phyloP scores from a whole-genome alignment of 805 yeast genomes.

The Schwanniomyces vanrijiae region DNA sequence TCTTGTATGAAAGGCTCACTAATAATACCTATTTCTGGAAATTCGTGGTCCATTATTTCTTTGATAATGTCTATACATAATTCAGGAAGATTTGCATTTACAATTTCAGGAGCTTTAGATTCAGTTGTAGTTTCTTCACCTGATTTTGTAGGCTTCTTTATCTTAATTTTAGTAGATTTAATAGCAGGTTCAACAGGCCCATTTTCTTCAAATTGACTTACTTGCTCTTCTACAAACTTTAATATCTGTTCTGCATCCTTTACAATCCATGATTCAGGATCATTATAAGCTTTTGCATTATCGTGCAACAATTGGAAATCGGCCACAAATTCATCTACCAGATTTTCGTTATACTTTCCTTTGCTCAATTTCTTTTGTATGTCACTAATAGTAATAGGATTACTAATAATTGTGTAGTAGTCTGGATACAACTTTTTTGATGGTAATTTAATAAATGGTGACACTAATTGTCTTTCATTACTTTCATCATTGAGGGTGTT shows the following conservation, averaged over 20 bases:
- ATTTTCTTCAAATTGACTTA: slow-evolving; percentile 29
- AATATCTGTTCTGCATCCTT: slow-evolving; percentile 58
- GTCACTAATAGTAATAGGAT: slow-evolving; percentile 36
- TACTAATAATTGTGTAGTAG: slow-evolving; percentile 33
- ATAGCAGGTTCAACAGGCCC: not conserved
- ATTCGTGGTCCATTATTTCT: slow-evolving; percentile 44
- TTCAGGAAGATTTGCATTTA: slow-evolving; percentile 19
- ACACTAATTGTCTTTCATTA: slow-evolving; percentile 20
- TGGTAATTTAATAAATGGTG: slow-evolving; percentile 35
- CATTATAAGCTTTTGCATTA: slow-evolving; percentile 42
- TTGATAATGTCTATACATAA: slow-evolving; percentile 28
- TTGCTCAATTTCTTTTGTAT: slow-evolving; percentile 35
- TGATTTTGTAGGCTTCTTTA: slow-evolving; percentile 7
- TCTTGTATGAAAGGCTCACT: slow-evolving; percentile 75
- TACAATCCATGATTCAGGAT: slow-evolving; percentile 55
- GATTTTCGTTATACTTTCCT: slow-evolving; percentile 38
- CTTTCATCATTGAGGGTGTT: slow-evolving; percentile 30
- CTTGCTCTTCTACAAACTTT: slow-evolving; percentile 55
- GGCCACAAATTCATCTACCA: slow-evolving; percentile 38
- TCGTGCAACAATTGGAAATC: slow-evolving; percentile 37
- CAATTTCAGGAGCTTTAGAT: slow-evolving; percentile 7
- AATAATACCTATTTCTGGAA: slow-evolving; percentile 50
- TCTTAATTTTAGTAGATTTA: slow-evolving; percentile 12
- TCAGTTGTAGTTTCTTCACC: slow-evolving; percentile 1
- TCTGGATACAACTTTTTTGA: slow-evolving; percentile 40